Percentiles rank a stretch among this genome's conserved stretches.
These are phyloP conservation scores for Luzula sylvatica DNA, from an alignment of 176 grass and related monocot species.

Conservation along the genomic window DNA sequence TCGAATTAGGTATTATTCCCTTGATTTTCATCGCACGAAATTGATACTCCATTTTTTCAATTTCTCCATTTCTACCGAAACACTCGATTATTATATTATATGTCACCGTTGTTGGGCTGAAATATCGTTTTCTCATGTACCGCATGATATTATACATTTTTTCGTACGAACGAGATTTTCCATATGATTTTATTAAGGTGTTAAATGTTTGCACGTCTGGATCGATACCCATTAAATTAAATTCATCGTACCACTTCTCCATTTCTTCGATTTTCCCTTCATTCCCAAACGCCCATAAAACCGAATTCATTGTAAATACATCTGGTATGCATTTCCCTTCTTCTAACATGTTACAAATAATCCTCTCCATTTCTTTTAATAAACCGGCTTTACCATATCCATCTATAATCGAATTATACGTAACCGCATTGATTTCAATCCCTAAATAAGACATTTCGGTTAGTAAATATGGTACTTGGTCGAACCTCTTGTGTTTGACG, in stretches of 20 bases:
- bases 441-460: conserved; percentile 69
- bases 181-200: conserved; percentile 77
- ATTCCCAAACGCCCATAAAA: conserved; percentile 69
- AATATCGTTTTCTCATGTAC: conserved; percentile 64
- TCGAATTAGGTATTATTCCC: conserved; percentile 59
- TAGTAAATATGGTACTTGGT: conserved; percentile 39
- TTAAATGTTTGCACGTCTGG: conserved; percentile 63
- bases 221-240: conserved; percentile 73
- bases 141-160: conserved; percentile 58
- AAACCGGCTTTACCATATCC: conserved; percentile 63
- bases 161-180: conserved; percentile 39
- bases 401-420: conserved; percentile 67
- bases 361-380: conserved; percentile 50
- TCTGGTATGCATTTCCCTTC: conserved; percentile 49
- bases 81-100: conserved; percentile 74
- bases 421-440: conserved; percentile 53
- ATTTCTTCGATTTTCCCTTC: conserved; percentile 47
- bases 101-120: conserved; percentile 39
- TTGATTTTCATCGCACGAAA: conserved; percentile 79
- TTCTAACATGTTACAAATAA: conserved; percentile 55
- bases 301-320: conserved; percentile 83
- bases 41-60: conserved; percentile 87
- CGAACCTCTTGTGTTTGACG: conserved; percentile 38
- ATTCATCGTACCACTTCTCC: conserved; percentile 69
- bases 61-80: conserved; percentile 56